Evolutionary conservation across 768 basidiomycete species (phyloP).

Genomic region (Imleria badia): DNA sequence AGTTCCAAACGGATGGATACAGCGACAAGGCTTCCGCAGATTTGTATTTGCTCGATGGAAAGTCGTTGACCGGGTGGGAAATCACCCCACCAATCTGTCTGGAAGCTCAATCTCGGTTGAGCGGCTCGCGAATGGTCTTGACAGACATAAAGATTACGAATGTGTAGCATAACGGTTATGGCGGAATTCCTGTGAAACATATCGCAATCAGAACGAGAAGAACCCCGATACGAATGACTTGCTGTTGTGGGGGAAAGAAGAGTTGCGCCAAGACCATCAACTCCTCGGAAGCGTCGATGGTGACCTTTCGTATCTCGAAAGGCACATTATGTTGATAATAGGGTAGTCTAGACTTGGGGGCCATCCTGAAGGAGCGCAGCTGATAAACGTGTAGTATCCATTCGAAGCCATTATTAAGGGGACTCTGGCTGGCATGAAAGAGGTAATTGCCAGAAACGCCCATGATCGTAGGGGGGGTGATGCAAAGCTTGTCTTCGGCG

Average conservation of each 20-base stretch:
- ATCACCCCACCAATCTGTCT: constrained; percentile 36
- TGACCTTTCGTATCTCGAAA: constrained; percentile 34
- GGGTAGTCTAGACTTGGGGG: constrained; percentile 24
- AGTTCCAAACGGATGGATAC: constrained; percentile 30
- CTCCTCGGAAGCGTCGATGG: constrained; percentile 32
- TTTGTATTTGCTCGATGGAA: constrained; percentile 29
- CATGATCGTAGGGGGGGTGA: constrained; percentile 33
- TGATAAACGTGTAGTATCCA: constrained; percentile 35
- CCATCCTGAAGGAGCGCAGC: constrained; percentile 33
- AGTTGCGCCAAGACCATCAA: constrained; percentile 33
- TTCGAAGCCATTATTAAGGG: constrained; percentile 31
- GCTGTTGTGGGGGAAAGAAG: constrained; percentile 30
- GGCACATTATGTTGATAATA: constrained; percentile 33
- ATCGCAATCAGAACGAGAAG: neutral
- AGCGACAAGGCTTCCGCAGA: constrained; percentile 27
- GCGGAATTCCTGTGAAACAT: constrained; percentile 23
- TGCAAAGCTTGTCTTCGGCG: constrained; percentile 31
- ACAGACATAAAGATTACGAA: constrained; percentile 56
- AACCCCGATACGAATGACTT: neutral
- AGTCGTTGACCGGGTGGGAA: constrained; percentile 34
- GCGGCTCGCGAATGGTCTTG: constrained; percentile 50
- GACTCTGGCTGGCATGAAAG: constrained; percentile 35
- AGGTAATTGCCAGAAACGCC: constrained; percentile 33
- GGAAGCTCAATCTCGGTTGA: constrained; percentile 28
- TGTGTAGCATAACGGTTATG: constrained; percentile 38